A percentile compares a stretch with the other conserved stretches of the same genome.
Conservation (phyloP, 371 early-diverging fungal genomes). For the Rhizopus delemar region DNA sequence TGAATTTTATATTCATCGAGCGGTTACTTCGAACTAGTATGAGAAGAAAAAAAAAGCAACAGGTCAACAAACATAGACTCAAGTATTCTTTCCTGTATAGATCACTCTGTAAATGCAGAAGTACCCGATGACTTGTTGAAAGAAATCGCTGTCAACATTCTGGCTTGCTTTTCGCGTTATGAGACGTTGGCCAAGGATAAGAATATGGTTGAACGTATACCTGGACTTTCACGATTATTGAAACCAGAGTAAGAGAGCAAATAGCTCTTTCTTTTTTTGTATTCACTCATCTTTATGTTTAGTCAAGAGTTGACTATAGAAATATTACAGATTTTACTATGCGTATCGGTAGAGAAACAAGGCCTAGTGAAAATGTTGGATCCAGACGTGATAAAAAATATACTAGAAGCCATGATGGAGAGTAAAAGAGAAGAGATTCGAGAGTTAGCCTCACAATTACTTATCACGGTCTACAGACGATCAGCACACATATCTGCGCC, state of each 20-base stretch:
- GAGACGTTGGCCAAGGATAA: conserved; percentile 30
- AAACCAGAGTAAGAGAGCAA: conserved; percentile 27
- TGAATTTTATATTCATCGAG: conserved; percentile 57
- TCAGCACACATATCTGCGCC: conserved; percentile 24
- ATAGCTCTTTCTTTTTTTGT: background rate
- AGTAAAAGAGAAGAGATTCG: conserved; percentile 22
- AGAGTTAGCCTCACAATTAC: conserved; percentile 25
- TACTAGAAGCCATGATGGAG: conserved; percentile 25
- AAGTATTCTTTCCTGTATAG: conserved; percentile 6
- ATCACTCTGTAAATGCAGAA: conserved; percentile 24
- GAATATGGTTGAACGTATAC: conserved; percentile 44
- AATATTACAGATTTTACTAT: conserved; percentile 35
- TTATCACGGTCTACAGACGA: conserved; percentile 23
- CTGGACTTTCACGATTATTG: conserved; percentile 41
- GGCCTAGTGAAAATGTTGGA: conserved; percentile 44
- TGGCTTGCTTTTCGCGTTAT: conserved; percentile 46
- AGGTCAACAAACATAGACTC: background rate
- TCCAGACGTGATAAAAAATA: conserved; percentile 41
- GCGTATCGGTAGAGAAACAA: conserved; percentile 37
- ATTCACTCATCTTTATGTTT: background rate
- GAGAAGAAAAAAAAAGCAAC: background rate
- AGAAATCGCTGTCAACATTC: conserved; percentile 51
- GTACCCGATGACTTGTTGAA: conserved; percentile 43
- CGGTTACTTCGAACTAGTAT: conserved; percentile 47
- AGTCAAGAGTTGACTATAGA: conserved; percentile 39